Percentiles rank a stretch among this genome's conserved stretches.
Evolutionary conservation across 192 early-diverging fungal species (phyloP).

Genomic region (Backusella liffmaniae): DNA sequence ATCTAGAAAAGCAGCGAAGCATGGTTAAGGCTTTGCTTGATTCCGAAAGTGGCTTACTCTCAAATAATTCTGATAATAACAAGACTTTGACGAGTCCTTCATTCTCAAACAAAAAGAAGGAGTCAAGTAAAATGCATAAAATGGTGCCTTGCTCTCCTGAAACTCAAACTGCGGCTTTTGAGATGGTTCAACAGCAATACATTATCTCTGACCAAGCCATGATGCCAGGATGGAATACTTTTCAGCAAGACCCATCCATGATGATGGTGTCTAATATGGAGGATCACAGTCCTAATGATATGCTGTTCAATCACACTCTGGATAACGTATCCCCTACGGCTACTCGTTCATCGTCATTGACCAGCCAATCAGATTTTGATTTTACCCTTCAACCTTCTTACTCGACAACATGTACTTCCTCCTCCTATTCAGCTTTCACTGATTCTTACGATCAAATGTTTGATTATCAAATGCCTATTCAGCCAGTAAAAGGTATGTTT

Average conservation of each 20-base stretch:
- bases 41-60: not conserved
- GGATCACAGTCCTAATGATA: not conserved
- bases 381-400: not conserved
- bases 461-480: not conserved
- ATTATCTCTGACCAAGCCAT: not conserved
- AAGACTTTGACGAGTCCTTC: not conserved
- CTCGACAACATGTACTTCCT: not conserved
- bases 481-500: not conserved
- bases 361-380: not conserved
- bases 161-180: not conserved
- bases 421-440: not conserved
- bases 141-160: not conserved
- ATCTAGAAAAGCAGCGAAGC: constrained; percentile 16
- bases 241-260: not conserved
- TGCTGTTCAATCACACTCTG: not conserved
- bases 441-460: constrained; percentile 1
- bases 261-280: not conserved
- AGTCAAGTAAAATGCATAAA: not conserved
- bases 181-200: not conserved
- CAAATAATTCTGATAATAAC: not conserved
- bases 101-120: not conserved
- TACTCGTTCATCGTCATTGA: not conserved
- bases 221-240: not conserved
- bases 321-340: not conserved
- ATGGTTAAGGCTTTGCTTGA: constrained; percentile 14